These are phyloP conservation scores for Dicorynia guianensis DNA, from an alignment of 306 rosid species.

Conservation along the genomic window DNA sequence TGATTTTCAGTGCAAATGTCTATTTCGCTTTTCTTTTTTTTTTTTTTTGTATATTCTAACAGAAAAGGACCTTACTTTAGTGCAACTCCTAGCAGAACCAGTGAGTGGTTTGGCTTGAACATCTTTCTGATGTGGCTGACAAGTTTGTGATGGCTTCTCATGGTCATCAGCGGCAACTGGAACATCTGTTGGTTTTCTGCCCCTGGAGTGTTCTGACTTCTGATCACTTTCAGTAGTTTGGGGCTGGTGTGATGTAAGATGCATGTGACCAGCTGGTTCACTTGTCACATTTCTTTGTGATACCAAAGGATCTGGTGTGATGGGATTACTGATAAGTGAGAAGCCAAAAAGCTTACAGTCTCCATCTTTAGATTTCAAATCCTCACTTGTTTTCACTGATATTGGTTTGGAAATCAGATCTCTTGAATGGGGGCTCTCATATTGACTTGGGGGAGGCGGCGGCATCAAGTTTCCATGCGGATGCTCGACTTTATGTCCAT, in stretches of 20 bases:
- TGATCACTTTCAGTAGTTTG: conserved; percentile 49
- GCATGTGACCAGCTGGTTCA: conserved; percentile 44
- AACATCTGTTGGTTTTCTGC: conserved; percentile 51
- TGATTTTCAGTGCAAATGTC: conserved; percentile 19
- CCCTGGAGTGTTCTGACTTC: conserved; percentile 63
- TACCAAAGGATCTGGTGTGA: conserved; percentile 48
- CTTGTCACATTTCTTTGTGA: conserved; percentile 42
- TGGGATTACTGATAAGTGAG: conserved; percentile 57
- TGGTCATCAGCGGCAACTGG: conserved; percentile 39
- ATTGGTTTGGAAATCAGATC: conserved; percentile 52
- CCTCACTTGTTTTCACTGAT: conserved; percentile 48
- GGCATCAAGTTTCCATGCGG: conserved; percentile 76
- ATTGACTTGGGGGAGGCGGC: conserved; percentile 58
- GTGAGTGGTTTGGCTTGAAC: conserved; percentile 57
- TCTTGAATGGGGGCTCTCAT: conserved; percentile 54
- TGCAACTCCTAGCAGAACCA: conserved; percentile 84
- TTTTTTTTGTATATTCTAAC: not conserved
- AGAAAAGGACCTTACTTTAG: conserved; percentile 59
- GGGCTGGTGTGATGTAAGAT: conserved; percentile 39
- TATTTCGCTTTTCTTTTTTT: not conserved
- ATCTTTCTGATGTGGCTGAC: conserved; percentile 53
- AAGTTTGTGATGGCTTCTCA: conserved; percentile 51
- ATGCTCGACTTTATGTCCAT: conserved; percentile 63
- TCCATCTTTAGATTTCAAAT: conserved; percentile 64
- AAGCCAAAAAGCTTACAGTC: conserved; percentile 86